These are phyloP conservation scores for Pythium oligandrum DNA, from an alignment of 352 stramenopile species.

Conservation along the genomic window DNA sequence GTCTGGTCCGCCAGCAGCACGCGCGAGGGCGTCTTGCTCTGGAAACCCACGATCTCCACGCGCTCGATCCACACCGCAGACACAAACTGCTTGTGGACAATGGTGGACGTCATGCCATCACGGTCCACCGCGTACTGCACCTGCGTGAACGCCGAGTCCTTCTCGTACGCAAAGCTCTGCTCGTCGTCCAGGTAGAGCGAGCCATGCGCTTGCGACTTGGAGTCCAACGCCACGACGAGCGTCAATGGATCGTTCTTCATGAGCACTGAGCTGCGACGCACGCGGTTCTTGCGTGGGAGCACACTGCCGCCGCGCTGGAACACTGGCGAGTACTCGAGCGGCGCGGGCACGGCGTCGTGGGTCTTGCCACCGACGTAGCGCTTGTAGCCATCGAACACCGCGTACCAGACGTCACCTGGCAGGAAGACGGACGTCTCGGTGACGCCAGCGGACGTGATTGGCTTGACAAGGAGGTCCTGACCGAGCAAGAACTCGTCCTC, in stretches of 20 bases:
- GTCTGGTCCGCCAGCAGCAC: slow-evolving; percentile 35
- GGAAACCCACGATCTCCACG: slow-evolving; percentile 76
- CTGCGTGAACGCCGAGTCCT: slow-evolving; percentile 41
- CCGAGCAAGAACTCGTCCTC: slow-evolving; percentile 96
- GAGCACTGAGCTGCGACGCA: slow-evolving; percentile 90
- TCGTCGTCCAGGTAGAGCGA: slow-evolving; percentile 97
- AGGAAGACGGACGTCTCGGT: slow-evolving; percentile 88
- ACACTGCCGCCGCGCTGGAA: slow-evolving; percentile 96
- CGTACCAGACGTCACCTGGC: slow-evolving; percentile 91
- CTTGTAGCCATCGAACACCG: slow-evolving; percentile 72
- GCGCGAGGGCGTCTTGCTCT: slow-evolving; percentile 37
- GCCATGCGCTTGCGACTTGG: slow-evolving; percentile 71
- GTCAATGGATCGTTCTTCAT: slow-evolving; percentile 98
- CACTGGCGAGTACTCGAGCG: slow-evolving; percentile 95
- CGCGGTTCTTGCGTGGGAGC: slow-evolving; percentile 93
- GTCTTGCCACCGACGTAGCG: slow-evolving; percentile 46
- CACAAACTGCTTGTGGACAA: slow-evolving; percentile 35
- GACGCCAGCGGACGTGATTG: slow-evolving; percentile 87
- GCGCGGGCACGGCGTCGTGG: slow-evolving; percentile 64
- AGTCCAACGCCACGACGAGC: slow-evolving; percentile 92
- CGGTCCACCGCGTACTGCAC: slow-evolving; percentile 39
- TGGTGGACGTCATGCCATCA: slow-evolving; percentile 24
- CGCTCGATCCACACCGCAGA: slow-evolving; percentile 73
- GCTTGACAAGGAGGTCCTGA: slow-evolving; percentile 93
- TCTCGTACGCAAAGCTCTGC: slow-evolving; percentile 69